Percentiles rank a stretch among this genome's conserved stretches.
Evolutionary conservation across 257 asterid genomes (phyloP).

Genomic region (Solanum peruvianum): DNA sequence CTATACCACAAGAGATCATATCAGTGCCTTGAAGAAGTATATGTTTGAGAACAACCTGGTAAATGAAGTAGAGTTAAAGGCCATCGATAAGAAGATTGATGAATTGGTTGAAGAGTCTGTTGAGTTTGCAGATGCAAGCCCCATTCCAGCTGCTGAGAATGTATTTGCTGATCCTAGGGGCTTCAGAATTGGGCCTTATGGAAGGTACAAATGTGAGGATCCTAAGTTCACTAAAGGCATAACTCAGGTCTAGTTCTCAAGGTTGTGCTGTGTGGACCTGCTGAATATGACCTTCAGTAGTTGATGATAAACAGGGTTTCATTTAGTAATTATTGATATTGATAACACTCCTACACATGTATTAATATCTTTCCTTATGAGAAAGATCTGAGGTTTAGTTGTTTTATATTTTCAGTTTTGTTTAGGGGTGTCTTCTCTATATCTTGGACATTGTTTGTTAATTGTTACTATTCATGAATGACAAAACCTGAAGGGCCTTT

Average conservation of each 20-base stretch:
- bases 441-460: neutral
- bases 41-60: conserved; percentile 65
- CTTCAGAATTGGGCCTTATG: conserved; percentile 91
- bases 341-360: conserved; percentile 1
- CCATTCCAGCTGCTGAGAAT: conserved; percentile 81
- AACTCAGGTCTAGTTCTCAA: conserved; percentile 54
- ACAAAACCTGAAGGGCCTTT: neutral
- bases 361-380: conserved; percentile 4
- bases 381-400: conserved; percentile 13
- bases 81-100: conserved; percentile 77
- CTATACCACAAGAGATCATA: conserved; percentile 85
- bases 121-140: conserved; percentile 85
- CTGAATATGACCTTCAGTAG: neutral
- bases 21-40: conserved; percentile 63
- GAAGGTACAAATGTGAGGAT: conserved; percentile 94
- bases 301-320: conserved; percentile 4
- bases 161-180: conserved; percentile 95
- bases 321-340: conserved; percentile 10
- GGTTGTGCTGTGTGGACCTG: neutral
- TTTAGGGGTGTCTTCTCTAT: neutral
- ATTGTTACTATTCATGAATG: neutral
- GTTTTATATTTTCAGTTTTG: conserved; percentile 6
- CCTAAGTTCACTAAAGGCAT: conserved; percentile 97
- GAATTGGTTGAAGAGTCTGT: conserved; percentile 86
- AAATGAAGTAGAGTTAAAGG: conserved; percentile 61